These are phyloP conservation scores for Fusarium bulbicola DNA, from an alignment of 2,329 filamentous ascomycete species.

Conservation along the genomic window DNA sequence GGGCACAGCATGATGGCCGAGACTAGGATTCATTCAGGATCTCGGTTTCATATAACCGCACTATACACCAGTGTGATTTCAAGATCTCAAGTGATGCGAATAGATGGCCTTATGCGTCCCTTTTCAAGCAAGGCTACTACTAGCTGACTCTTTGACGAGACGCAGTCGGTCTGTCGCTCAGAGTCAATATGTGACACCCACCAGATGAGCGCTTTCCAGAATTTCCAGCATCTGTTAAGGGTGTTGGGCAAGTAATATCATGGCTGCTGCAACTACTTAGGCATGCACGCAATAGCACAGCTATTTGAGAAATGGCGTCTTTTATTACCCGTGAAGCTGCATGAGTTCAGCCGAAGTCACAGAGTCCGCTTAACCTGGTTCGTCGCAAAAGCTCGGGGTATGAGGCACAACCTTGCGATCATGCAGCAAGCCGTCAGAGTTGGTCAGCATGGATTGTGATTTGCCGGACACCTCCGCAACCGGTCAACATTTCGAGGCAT, in stretches of 20 bases:
- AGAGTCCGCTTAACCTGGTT: neutral
- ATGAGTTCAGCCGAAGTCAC: constrained; percentile 23
- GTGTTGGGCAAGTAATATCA: neutral
- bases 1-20: neutral
- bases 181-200: constrained; percentile 8
- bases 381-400: constrained; percentile 3
- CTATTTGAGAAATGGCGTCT: constrained; percentile 8
- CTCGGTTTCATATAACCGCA: neutral
- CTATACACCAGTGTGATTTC: neutral
- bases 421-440: constrained; percentile 31
- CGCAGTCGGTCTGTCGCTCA: neutral
- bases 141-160: constrained; percentile 4
- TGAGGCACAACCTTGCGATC: constrained; percentile 33
- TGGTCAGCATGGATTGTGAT: constrained; percentile 27
- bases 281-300: constrained; percentile 19
- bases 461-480: constrained; percentile 27
- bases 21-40: neutral
- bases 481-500: constrained; percentile 34
- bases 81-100: neutral
- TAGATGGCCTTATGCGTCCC: neutral
- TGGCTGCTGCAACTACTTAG: constrained; percentile 26
- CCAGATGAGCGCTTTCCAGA: constrained; percentile 9
- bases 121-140: constrained; percentile 17
- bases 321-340: constrained; percentile 22
- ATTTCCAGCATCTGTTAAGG: neutral